These are phyloP conservation scores for Camelina neglecta DNA, from an alignment of 345 rosid genomes.

Conservation along the genomic window DNA sequence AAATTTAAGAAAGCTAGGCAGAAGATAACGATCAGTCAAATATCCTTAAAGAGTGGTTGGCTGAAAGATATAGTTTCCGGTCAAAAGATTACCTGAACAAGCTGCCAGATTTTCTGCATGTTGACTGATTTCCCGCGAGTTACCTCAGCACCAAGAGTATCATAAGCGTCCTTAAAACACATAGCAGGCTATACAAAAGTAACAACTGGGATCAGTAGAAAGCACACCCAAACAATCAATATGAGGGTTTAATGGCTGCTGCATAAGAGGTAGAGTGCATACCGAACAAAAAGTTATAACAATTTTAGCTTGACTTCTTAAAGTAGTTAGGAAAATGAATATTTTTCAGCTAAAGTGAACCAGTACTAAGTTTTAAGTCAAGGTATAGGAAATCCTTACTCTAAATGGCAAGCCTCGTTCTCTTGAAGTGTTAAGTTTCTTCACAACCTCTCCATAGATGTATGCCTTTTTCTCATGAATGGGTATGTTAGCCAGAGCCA, in stretches of 20 bases:
- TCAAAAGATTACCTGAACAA: constrained; percentile 67
- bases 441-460: constrained; percentile 83
- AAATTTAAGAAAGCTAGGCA: not conserved
- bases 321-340: constrained; percentile 7
- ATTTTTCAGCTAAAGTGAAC: constrained; percentile 27
- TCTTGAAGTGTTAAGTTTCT: constrained; percentile 75
- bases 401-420: constrained; percentile 78
- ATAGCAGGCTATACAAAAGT: constrained; percentile 66
- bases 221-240: constrained; percentile 7
- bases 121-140: constrained; percentile 90
- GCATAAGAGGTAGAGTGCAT: constrained; percentile 18
- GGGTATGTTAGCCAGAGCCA: constrained; percentile 70
- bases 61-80: not conserved
- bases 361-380: constrained; percentile 16
- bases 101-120: constrained; percentile 98
- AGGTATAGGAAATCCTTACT: constrained; percentile 51
- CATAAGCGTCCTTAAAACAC: constrained; percentile 83
- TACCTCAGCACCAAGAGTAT: constrained; percentile 66
- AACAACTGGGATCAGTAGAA: constrained; percentile 32
- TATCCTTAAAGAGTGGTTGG: constrained; percentile 22
- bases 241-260: constrained; percentile 9
- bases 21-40: constrained; percentile 3
- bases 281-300: constrained; percentile 18
- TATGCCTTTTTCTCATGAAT: constrained; percentile 74
- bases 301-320: constrained; percentile 7